These are phyloP conservation scores for Puccinia hordei DNA, from an alignment of 1,284 basidiomycete species.

Conservation along the genomic window DNA sequence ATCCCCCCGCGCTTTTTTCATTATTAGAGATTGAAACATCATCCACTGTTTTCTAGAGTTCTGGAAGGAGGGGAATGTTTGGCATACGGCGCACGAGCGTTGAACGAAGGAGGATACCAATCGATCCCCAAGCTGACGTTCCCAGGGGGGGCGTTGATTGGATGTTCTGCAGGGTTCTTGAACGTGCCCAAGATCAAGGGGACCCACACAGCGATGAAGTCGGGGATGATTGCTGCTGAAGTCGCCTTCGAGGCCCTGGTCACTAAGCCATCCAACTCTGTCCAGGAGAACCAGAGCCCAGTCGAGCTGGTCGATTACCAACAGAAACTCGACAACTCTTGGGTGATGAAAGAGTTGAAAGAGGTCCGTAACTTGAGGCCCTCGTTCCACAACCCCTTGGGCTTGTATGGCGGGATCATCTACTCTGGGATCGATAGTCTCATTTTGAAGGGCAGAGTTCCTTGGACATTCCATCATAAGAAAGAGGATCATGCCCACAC, in stretches of 20 bases:
- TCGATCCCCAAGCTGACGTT: conserved; percentile 88
- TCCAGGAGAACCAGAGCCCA: conserved; percentile 56
- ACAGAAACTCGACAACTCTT: conserved; percentile 72
- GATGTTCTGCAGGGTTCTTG: conserved; percentile 90
- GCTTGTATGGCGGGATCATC: conserved; percentile 81
- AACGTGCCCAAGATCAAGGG: conserved; percentile 99
- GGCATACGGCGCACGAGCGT: conserved; percentile 84
- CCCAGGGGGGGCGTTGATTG: conserved; percentile 91
- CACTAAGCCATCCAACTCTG: conserved; percentile 56
- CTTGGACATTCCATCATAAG: conserved; percentile 85
- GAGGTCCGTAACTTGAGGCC: conserved; percentile 92
- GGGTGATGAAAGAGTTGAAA: conserved; percentile 83
- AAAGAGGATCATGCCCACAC: conserved; percentile 74
- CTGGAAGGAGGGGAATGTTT: conserved; percentile 77
- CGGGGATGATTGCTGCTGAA: conserved; percentile 94
- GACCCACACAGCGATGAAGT: conserved; percentile 99
- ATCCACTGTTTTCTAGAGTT: conserved; percentile 82
- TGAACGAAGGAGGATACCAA: conserved; percentile 95
- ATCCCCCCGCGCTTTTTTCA: background rate
- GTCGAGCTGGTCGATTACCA: conserved; percentile 80
- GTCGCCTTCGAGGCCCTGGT: conserved; percentile 56
- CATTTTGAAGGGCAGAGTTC: conserved; percentile 79
- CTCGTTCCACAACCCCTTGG: conserved; percentile 81
- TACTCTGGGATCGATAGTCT: conserved; percentile 90
- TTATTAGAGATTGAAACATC: conserved; percentile 92